These are phyloP conservation scores for Strobilomyces dryophilus DNA, from an alignment of 768 basidiomycete species.

Conservation along the genomic window DNA sequence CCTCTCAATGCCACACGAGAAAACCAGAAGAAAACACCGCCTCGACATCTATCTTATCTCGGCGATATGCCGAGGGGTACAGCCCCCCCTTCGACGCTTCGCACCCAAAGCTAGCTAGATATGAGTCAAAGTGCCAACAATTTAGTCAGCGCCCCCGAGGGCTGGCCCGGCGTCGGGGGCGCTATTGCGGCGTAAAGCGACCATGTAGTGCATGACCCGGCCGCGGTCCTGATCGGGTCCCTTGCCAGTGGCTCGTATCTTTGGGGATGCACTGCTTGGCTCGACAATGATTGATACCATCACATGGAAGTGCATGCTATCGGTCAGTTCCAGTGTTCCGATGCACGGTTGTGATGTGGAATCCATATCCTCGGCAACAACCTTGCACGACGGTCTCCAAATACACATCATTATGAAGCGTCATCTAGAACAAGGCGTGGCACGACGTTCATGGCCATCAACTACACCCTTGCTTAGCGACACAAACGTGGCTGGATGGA, in stretches of 20 bases:
- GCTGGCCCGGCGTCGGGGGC: neutral
- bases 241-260: neutral
- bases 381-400: neutral
- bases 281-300: slow-evolving; percentile 1
- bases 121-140: neutral
- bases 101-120: neutral
- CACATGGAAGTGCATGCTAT: neutral
- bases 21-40: neutral
- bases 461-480: slow-evolving; percentile 36
- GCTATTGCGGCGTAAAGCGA: slow-evolving; percentile 5
- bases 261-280: slow-evolving; percentile 10
- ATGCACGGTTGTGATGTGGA: slow-evolving; percentile 3
- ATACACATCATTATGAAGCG: slow-evolving; percentile 38
- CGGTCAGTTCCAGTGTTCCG: slow-evolving; percentile 3
- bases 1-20: neutral
- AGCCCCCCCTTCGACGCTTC: neutral
- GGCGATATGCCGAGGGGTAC: neutral
- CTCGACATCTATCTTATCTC: slow-evolving; percentile 4
- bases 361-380: neutral
- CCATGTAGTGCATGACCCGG: slow-evolving; percentile 14
- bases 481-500: neutral
- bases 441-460: slow-evolving; percentile 97
- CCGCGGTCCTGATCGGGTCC: slow-evolving; percentile 1
- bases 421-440: slow-evolving; percentile 87
- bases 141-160: neutral